A percentile compares a stretch with the other conserved stretches of the same genome.
Evolutionary conservation across 1,284 basidiomycete genomes (phyloP).

Genomic region (Boletus smithii): DNA sequence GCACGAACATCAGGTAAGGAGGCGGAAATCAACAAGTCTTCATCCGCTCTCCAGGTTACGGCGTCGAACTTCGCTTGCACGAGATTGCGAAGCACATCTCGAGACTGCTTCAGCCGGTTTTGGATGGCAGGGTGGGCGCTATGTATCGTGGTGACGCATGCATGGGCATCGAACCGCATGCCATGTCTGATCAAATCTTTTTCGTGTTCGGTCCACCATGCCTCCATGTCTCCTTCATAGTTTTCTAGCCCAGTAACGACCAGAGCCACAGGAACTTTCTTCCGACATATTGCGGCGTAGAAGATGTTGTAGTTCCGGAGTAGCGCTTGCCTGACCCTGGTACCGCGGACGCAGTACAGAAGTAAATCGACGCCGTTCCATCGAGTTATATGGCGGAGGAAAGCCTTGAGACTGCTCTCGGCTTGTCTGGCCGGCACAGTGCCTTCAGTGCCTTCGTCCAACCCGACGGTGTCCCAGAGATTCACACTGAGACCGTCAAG

Average conservation of each 20-base stretch:
- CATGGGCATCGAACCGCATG: slow-evolving; percentile 31
- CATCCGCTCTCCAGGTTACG: slow-evolving; percentile 20
- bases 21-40: slow-evolving; percentile 18
- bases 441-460: slow-evolving; percentile 30
- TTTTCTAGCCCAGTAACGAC: slow-evolving; percentile 36
- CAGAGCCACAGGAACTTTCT: slow-evolving; percentile 33
- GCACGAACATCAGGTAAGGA: slow-evolving; percentile 25
- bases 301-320: slow-evolving; percentile 34
- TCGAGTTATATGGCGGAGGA: slow-evolving; percentile 27
- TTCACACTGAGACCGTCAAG: slow-evolving; percentile 23
- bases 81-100: slow-evolving; percentile 18
- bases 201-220: slow-evolving; percentile 33
- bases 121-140: slow-evolving; percentile 31
- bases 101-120: slow-evolving; percentile 20
- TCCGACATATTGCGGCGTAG: slow-evolving; percentile 27
- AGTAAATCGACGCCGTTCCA: slow-evolving; percentile 31
- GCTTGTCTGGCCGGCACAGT: slow-evolving; percentile 22
- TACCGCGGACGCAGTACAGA: slow-evolving; percentile 34
- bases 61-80: slow-evolving; percentile 11
- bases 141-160: slow-evolving; percentile 32
- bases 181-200: slow-evolving; percentile 27
- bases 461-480: slow-evolving; percentile 31
- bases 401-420: slow-evolving; percentile 23
- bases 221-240: slow-evolving; percentile 32
- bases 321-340: slow-evolving; percentile 26